Evolutionary conservation across 2,329 filamentous ascomycete genomes (phyloP), one percentile per base, ranked within the genome.

Genomic region (Cryphonectria carpinicola): DNA sequence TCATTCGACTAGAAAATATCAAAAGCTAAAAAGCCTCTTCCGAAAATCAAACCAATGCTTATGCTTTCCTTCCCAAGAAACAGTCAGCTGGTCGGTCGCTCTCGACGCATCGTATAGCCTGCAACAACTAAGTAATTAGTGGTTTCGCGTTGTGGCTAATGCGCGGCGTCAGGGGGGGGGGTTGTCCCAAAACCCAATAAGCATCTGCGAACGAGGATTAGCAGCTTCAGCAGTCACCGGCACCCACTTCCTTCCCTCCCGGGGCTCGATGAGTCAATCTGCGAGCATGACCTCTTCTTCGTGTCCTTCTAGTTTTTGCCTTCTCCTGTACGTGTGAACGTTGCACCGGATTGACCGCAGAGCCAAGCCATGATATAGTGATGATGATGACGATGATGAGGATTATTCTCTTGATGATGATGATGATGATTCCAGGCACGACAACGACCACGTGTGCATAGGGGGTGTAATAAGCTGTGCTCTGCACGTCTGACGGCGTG

Each of bases 401-500:
- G 5, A 49, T 22, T 49, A 22, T 49, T 49, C 19, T 49, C 3
- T 22, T n/a, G 37, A 37, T 8, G 37, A 13, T 43, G 61, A 25
- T 43, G 32, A 32, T 32, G 61, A 46, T 43, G 39, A 62, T n/a
- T n/a, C 28, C 13, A 56, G 64, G 64, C 64, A 56, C 46, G 32
- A 43, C 49, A 49, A 13, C 28, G 35, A 25, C 54, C 22, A 66
- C 64, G 32, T 49, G 64, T 66, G 64, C 64, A 25, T 49, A 25
- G 11, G 49, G 14, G 32, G 32, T 19, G 10, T 58, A 28, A 65
- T 22, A 65, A 46, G 63, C 63, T 49, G 63, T 52, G 63, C 43
- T n/a, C 46, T 66, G 64, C 64, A 49, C 64, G 46, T 66, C 64
- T 66, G 64, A 66, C 64, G 64, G 64, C 28, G 19, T 56, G 64